These are phyloP conservation scores for Penicillium sp. DNA, from an alignment of 2,329 filamentous ascomycete species.

Conservation along the genomic window DNA sequence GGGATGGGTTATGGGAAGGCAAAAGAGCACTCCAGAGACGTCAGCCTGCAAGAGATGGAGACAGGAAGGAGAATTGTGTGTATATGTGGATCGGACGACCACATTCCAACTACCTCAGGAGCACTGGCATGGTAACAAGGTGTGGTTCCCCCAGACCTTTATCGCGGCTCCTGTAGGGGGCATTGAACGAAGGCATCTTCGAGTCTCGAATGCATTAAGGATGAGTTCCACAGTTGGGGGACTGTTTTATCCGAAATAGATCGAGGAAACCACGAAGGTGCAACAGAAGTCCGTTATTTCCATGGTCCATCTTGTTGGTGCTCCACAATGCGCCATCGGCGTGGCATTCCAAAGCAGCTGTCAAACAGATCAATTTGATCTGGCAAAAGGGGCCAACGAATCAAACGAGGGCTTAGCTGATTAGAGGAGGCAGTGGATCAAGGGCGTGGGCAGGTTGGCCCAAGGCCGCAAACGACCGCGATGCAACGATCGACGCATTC, in stretches of 20 bases:
- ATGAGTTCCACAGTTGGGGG: background rate
- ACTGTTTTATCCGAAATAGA: background rate
- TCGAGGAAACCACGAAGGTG: conserved; percentile 1
- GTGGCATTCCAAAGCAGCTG: conserved; percentile 19
- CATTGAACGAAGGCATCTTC: background rate
- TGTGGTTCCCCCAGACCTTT: conserved; percentile 17
- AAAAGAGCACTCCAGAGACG: background rate
- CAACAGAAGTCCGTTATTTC: conserved; percentile 17
- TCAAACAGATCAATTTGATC: conserved; percentile 12
- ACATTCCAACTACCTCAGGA: conserved; percentile 23
- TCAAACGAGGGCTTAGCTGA: background rate
- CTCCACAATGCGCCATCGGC: conserved; percentile 14
- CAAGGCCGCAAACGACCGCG: conserved; percentile 16
- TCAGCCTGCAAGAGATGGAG: background rate
- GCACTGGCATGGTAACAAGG: conserved; percentile 28
- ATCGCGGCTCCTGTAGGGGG: conserved; percentile 9
- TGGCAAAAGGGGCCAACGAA: background rate
- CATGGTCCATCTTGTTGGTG: conserved; percentile 16
- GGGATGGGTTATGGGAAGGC: background rate
- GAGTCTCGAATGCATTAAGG: conserved; percentile 12
- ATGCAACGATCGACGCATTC: conserved; percentile 18
- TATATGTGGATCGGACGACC: conserved; percentile 8
- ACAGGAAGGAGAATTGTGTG: conserved; percentile 6
- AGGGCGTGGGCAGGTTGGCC: background rate
- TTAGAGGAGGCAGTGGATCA: background rate